These are phyloP conservation scores for Metschnikowia sp. DNA, from an alignment of 805 yeast genomes.

Conservation along the genomic window DNA sequence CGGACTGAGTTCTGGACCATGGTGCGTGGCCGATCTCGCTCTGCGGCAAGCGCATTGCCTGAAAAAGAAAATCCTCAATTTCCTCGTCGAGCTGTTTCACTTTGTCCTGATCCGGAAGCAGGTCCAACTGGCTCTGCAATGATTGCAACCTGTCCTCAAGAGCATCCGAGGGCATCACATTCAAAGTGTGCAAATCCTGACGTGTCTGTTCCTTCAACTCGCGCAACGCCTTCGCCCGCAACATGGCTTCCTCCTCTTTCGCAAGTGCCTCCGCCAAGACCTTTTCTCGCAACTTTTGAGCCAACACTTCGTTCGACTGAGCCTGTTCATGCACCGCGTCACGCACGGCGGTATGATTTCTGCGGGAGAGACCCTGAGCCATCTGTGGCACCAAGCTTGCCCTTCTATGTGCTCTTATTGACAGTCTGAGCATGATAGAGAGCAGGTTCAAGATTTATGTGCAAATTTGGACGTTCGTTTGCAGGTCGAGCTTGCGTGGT, in stretches of 20 bases:
- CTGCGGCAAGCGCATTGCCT: constrained; percentile 32
- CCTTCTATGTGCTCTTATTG: not conserved
- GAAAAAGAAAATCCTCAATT: constrained; percentile 35
- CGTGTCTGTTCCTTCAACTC: constrained; percentile 29
- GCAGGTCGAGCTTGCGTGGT: not conserved
- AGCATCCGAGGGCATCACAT: constrained; percentile 31
- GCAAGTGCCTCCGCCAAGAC: constrained; percentile 45
- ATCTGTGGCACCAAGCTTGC: not conserved
- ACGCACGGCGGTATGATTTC: not conserved
- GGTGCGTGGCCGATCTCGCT: constrained; percentile 30
- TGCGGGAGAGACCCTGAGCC: not conserved
- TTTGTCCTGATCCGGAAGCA: constrained; percentile 27
- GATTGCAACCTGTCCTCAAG: constrained; percentile 28
- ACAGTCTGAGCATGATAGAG: constrained; percentile 2
- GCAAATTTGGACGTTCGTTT: not conserved
- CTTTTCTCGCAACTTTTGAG: constrained; percentile 29
- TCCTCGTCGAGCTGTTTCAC: constrained; percentile 40
- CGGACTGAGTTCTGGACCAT: constrained; percentile 23
- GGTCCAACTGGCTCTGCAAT: constrained; percentile 29
- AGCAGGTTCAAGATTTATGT: not conserved
- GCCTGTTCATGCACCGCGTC: not conserved
- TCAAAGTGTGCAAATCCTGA: constrained; percentile 29
- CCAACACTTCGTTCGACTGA: not conserved
- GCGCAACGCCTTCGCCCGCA: constrained; percentile 31
- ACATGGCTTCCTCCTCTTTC: constrained; percentile 38